Conservation (phyloP, 257 asterid genomes). For the Penstemon eatonii region DNA sequence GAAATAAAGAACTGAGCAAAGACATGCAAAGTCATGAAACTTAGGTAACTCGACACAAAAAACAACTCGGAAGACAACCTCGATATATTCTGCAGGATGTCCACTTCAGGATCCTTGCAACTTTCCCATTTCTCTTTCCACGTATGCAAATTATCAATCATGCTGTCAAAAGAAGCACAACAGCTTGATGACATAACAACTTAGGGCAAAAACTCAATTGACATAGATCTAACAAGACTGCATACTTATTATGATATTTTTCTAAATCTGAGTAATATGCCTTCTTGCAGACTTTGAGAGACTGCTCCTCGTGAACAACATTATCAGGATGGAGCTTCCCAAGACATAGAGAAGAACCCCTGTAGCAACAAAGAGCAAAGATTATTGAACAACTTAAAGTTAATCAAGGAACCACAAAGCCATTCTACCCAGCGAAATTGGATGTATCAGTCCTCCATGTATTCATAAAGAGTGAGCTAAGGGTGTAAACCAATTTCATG, state of each 20-base stretch:
- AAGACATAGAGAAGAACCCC: conserved; percentile 80
- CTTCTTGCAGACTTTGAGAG: conserved; percentile 59
- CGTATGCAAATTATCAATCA: conserved; percentile 43
- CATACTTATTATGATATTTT: conserved; percentile 76
- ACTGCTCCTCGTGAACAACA: conserved; percentile 54
- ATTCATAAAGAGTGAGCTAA: background rate
- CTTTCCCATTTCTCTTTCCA: conserved; percentile 53
- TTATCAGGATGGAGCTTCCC: conserved; percentile 86
- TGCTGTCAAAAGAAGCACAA: conserved; percentile 37
- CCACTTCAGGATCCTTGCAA: conserved; percentile 48
- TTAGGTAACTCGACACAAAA: conserved; percentile 14
- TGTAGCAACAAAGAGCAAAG: conserved; percentile 41
- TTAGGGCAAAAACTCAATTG: conserved; percentile 21
- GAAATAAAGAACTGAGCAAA: conserved; percentile 24
- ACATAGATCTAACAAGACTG: conserved; percentile 16
- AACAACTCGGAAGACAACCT: conserved; percentile 34
- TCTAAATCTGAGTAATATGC: conserved; percentile 58
- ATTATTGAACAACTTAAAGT: conserved; percentile 29
- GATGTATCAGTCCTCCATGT: conserved; percentile 13
- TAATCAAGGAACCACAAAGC: conserved; percentile 16
- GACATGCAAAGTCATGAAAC: conserved; percentile 6
- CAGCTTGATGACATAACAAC: conserved; percentile 25
- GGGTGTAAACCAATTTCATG: too few species aligned
- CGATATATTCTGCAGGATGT: conserved; percentile 45
- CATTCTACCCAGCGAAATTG: conserved; percentile 19